Percentiles rank a stretch among this genome's conserved stretches.
These are phyloP conservation scores for Myriosclerotinia duriaeana DNA, from an alignment of 2,329 filamentous ascomycete genomes.

Conservation along the genomic window DNA sequence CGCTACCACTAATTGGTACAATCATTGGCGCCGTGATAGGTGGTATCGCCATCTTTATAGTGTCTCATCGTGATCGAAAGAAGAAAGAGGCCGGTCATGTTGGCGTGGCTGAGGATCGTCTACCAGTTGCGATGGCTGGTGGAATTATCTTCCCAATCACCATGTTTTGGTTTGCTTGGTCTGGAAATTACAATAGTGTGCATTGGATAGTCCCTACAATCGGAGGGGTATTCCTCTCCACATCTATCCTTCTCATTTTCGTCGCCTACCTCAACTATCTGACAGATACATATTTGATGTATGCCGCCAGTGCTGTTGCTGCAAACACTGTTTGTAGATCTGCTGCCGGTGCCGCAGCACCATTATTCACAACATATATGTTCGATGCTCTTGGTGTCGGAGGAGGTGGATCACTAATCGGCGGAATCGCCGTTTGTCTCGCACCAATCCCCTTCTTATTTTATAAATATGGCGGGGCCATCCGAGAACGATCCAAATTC, in stretches of 20 bases:
- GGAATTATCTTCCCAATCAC: conserved; percentile 52
- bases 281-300: conserved; percentile 46
- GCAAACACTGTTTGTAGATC: conserved; percentile 63
- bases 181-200: conserved; percentile 49
- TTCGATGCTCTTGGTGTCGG: conserved; percentile 48
- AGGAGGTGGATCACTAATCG: conserved; percentile 51
- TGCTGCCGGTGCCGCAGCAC: conserved; percentile 62
- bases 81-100: conserved; percentile 36
- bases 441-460: conserved; percentile 39
- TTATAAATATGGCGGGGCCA: conserved; percentile 37
- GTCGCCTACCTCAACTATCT: conserved; percentile 58
- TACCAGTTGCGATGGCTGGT: conserved; percentile 56
- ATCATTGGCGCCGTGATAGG: conserved; percentile 46
- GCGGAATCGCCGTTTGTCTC: conserved; percentile 49
- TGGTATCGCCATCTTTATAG: conserved; percentile 48
- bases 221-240: conserved; percentile 46
- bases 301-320: conserved; percentile 53
- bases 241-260: conserved; percentile 49
- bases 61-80: conserved; percentile 42
- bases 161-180: conserved; percentile 54
- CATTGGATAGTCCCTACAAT: conserved; percentile 50
- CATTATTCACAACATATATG: conserved; percentile 56
- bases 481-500: conserved; percentile 38
- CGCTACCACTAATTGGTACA: conserved; percentile 67
- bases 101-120: conserved; percentile 47